Conservation (phyloP, 2,329 filamentous ascomycete species). For the Fusarium nematophilum region DNA sequence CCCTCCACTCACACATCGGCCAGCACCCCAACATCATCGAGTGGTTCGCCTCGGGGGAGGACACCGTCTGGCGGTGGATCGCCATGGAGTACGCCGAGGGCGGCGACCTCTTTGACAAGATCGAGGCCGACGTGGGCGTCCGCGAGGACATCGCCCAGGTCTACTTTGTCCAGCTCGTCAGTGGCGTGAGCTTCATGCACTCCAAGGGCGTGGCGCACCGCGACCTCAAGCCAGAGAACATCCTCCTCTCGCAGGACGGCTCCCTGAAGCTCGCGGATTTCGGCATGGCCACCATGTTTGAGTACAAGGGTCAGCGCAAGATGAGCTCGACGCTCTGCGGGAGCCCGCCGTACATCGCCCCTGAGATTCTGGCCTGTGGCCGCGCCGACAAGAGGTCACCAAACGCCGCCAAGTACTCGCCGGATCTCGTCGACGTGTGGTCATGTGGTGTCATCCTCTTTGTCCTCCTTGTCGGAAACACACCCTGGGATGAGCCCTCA, state of each 20-base stretch:
- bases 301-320: constrained; percentile 86
- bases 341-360: constrained; percentile 96
- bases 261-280: constrained; percentile 97
- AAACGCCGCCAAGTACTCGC: constrained; percentile 71
- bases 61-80: constrained; percentile 92
- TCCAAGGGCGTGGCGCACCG: constrained; percentile 94
- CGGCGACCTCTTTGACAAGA: constrained; percentile 98
- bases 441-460: constrained; percentile 98
- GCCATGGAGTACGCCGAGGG: constrained; percentile 97
- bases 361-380: constrained; percentile 79
- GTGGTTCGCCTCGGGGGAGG: constrained; percentile 89
- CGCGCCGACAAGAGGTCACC: constrained; percentile 59
- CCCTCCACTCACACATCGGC: constrained; percentile 87
- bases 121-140: constrained; percentile 97
- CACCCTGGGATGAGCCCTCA: constrained; percentile 96
- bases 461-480: constrained; percentile 93
- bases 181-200: constrained; percentile 94
- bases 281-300: constrained; percentile 92
- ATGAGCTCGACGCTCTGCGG: constrained; percentile 90
- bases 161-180: constrained; percentile 93
- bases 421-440: constrained; percentile 93
- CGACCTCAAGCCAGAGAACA: constrained; percentile 94
- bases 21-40: constrained; percentile 94
- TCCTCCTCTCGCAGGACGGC: constrained; percentile 85
- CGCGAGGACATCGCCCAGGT: constrained; percentile 93